A percentile compares a stretch with the other conserved stretches of the same genome.
phyloP scores from a whole-genome alignment of 2,329 filamentous ascomycete species.

The Cordyceps tenuipes region DNA sequence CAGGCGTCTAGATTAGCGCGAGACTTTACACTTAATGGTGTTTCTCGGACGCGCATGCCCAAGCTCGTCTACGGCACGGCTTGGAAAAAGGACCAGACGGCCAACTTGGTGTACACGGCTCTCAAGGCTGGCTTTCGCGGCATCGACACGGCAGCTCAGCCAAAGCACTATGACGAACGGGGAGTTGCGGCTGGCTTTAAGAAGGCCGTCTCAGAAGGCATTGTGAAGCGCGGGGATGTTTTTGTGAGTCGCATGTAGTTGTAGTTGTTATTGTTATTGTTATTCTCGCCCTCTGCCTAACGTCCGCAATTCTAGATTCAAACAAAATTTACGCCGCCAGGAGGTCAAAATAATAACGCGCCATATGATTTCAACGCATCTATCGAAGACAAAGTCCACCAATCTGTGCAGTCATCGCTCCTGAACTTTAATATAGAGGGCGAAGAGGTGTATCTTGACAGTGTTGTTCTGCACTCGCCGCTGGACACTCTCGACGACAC shows the following conservation, averaged over 20 bases:
- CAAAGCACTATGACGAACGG: constrained; percentile 67
- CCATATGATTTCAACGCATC: constrained; percentile 54
- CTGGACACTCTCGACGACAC: constrained; percentile 38
- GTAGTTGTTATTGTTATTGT: too few relatives aligned
- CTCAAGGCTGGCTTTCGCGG: constrained; percentile 61
- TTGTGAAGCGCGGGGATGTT: constrained; percentile 48
- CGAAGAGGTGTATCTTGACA: constrained; percentile 49
- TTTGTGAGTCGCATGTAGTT: constrained; percentile 38
- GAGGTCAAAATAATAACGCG: constrained; percentile 51
- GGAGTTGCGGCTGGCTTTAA: constrained; percentile 61
- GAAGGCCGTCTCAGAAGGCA: constrained; percentile 48
- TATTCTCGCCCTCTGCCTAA: background rate
- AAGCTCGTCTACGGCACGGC: constrained; percentile 69
- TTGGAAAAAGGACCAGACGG: constrained; percentile 70
- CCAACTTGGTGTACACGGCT: constrained; percentile 59
- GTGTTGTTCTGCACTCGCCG: constrained; percentile 65
- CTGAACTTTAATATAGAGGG: constrained; percentile 45
- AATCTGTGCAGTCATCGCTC: constrained; percentile 61
- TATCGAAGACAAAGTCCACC: constrained; percentile 55
- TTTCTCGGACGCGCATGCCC: constrained; percentile 33
- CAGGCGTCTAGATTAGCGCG: constrained; percentile 25
- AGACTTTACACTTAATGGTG: constrained; percentile 25
- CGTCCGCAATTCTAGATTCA: constrained; percentile 46
- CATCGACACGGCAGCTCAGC: constrained; percentile 72
- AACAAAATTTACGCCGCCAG: constrained; percentile 69